Evolutionary conservation across 495 filamentous ascomycete species (phyloP), one percentile per base, ranked within the genome.

Genomic region (Stereocaulon alpinum): DNA sequence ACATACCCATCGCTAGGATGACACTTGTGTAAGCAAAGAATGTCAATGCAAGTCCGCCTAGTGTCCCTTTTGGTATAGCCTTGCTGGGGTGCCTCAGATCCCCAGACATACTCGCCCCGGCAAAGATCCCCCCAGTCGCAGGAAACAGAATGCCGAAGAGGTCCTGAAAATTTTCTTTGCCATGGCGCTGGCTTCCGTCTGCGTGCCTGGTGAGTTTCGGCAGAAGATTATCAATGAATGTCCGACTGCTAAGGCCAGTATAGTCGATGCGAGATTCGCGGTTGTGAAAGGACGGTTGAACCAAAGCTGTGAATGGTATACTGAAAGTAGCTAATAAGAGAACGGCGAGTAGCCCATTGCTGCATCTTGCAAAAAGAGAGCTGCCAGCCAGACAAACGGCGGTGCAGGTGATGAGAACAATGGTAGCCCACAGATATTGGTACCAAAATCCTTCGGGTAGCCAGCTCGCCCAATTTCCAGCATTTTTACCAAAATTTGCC

Each of bases 91-190:
- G 85, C 59, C 80, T 84, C 43, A 95, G 67, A 69, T 95, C 89
- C 3, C 89, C 89, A 11, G 89, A 93, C 89, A 95, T 94, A 61
- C 86, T 50, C 27, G 47, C 80, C 70, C 71, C 81, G 77, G 81
- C 81, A 66, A 84, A 84, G 17, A 84, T 84, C 12, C 81, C 81
- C n/a, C 80, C 79, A n/a, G 89, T 93, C 0, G 89, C 88, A 48
- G 89, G 89, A 63, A 91, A 95, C 12, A 95, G 69, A 58, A 95
- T 89, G 17, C 88, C 89, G 71, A 95, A 95, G 20, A 95, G 76
- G 61, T 90, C 83, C 61, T 90, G 86, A 59, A 88, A 93, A 32
- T 78, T 93, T 60, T 88, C 87, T 58, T 79, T 74, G 17, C 83
- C 84, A 40, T 75, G 71, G 45, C 85, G 67, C 61, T 85, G 80